Evolutionary conservation across 2,329 filamentous ascomycete species (phyloP), one percentile per base, ranked within the genome.

Genomic region (Penicillium digitatum): DNA sequence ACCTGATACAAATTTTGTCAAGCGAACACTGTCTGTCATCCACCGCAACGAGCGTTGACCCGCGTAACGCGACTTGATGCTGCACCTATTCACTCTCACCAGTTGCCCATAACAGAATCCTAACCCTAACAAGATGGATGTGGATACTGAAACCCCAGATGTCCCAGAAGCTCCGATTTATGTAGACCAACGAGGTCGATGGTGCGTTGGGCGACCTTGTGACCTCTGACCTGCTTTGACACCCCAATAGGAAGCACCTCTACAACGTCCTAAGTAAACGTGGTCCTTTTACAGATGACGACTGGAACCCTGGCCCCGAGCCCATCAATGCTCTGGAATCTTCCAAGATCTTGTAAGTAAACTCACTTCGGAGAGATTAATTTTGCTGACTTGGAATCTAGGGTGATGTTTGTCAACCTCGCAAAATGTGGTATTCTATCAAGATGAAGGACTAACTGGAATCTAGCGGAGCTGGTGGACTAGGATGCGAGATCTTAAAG

Each of bases 401-500:
- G 81, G 54, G 81, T 83, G 53, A 81, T 81, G 78, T 80, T 65
- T 59, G 79, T 77, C 47, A 46, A 48, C 38, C 38, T 44, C 9
- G 20, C 31, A 22, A 31, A 5, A 11, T 54, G 1, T 34, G 20
- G 3, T 45, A 16, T 27, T 42, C 26, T 38, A 32, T 35, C 16
- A 20, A n/a, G 26, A 37, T 45, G 18, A 27, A 37, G 5, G 9
- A 31, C 29, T 52, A 14, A 49, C 27, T 43, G 18, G 1, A n/a
- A 37, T 67, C 14, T 49, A 96, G 92, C 63, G 94, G 94, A 55
- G 94, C 94, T 56, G 94, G 94, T 59, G 94, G 94, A 11, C 76
- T 99, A 56, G 94, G 94, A 62, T 99, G 94, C 67, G 94, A 99
- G 72, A 95, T 99, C 42, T 79, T 99, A 49, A 99, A 99, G 79